A percentile compares a stretch with the other conserved stretches of the same genome.
These are phyloP conservation scores for Termitomyces sp. DNA, from an alignment of 768 basidiomycete genomes.

Conservation along the genomic window DNA sequence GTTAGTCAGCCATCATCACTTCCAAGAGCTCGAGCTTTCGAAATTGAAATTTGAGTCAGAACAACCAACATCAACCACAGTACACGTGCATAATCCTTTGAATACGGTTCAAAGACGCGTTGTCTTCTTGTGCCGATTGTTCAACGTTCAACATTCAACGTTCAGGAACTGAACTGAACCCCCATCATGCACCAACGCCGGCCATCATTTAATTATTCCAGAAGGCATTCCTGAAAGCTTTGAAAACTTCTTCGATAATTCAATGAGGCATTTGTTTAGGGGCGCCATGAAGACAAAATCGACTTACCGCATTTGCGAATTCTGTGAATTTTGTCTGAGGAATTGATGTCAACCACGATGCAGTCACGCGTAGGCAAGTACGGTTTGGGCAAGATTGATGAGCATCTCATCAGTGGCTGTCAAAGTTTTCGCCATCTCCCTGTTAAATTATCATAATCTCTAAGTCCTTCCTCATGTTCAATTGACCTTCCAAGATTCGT, in stretches of 20 bases:
- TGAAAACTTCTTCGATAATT: background rate
- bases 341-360: no score
- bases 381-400: background rate
- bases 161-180: background rate
- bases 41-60: no score
- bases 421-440: background rate
- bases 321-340: no score
- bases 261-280: background rate
- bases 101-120: background rate
- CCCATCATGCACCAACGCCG: background rate
- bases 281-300: background rate
- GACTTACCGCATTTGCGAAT: no score
- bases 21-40: background rate
- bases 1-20: conserved; percentile 11
- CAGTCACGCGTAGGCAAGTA: background rate
- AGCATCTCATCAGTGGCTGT: background rate
- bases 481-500: background rate
- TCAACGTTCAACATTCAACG: no score
- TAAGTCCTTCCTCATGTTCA: background rate
- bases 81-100: background rate
- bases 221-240: background rate
- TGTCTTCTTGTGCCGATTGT: background rate
- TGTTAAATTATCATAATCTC: background rate
- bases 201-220: background rate
- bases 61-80: no score